Conservation (phyloP, 768 basidiomycete species). For the Hydnum rufescens region DNA sequence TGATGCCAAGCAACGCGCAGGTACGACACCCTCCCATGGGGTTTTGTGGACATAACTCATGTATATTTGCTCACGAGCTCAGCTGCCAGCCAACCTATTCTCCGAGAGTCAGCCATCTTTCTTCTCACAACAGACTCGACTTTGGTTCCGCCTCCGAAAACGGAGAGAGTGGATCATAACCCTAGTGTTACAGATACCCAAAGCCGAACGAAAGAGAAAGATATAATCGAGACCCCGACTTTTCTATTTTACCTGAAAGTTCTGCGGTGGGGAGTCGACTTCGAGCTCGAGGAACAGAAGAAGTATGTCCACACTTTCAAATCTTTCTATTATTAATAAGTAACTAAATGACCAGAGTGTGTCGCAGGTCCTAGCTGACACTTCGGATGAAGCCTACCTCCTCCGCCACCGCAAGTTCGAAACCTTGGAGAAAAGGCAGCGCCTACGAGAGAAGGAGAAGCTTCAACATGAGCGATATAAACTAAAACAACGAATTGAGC, state of each 20-base stretch:
- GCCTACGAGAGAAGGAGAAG: slow-evolving; percentile 78
- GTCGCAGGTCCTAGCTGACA: slow-evolving; percentile 38
- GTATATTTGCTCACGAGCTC: background rate
- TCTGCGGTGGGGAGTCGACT: slow-evolving; percentile 46
- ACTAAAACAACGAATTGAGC: slow-evolving; percentile 73
- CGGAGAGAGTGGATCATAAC: background rate
- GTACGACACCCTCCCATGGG: slow-evolving; percentile 24
- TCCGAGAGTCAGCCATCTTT: slow-evolving; percentile 45
- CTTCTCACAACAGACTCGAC: slow-evolving; percentile 53
- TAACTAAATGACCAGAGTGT: background rate
- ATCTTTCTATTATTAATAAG: background rate
- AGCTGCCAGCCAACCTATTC: slow-evolving; percentile 56
- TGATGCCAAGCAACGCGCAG: slow-evolving; percentile 46
- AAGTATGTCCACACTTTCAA: slow-evolving; percentile 29
- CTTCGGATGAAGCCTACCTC: slow-evolving; percentile 63
- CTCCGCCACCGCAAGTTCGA: slow-evolving; percentile 76
- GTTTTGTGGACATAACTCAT: background rate
- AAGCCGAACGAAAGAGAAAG: slow-evolving; percentile 38
- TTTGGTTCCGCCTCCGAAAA: slow-evolving; percentile 25
- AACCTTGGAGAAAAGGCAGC: slow-evolving; percentile 65
- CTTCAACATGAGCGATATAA: slow-evolving; percentile 84
- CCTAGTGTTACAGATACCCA: slow-evolving; percentile 15
- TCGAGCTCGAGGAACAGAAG: slow-evolving; percentile 42
- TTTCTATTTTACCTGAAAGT: slow-evolving; percentile 26
- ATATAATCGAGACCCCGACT: slow-evolving; percentile 66